Base-by-base conservation (phyloP, 331 rosid species). In the Saraca asoca region DNA sequence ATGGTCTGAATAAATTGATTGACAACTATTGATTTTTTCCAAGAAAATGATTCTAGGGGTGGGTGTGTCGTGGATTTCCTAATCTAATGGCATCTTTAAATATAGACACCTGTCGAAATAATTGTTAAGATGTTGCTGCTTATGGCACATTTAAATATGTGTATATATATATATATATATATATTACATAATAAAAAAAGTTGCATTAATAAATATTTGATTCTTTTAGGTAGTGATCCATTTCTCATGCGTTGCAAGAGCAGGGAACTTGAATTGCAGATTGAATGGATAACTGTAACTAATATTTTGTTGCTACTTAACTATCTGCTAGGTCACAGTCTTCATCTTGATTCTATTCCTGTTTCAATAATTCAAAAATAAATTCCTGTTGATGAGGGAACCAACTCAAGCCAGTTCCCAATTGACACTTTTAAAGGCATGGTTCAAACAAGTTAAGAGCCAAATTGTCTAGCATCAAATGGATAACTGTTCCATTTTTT, bases 381-480 rank as follows among this genome's bases (percentile, higher is more conserved):
- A 55, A 19, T 14, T 35, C 62, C 33, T 72, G 42, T 31, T 24
- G 46, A 49, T 29, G 19, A 13, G 71, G 51, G 10, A 49, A 53
- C 35, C 63, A 51, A 29, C 52, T 66, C 18, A 52, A 52, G 78
- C 49, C 55, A 43, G 56, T 51, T 31, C 29, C 46, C 42, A 34
- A 12, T 41, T 29, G 68, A 16, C 58, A 3, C 48, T 9, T 31
- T 10, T 34, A 64, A 64, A 14, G 60, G 48, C 45, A 51, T n/a
- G 34, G 54, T 61, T 55, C 16, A 58, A 67, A 57, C 59, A 43
- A 55, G 61, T 18, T 51, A 51, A 33, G 64, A 31, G 41, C n/a
- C 45, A 51, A 48, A 38, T 18, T 38, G 68, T 34, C 56, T 33
- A 72, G 52, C 58, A 56, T 78, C 68, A 61, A 61, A 43, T 4